A percentile compares a stretch with the other conserved stretches of the same genome.
phyloP scores from a whole-genome alignment of 371 early-diverging fungal genomes.

The Apophysomyces trapeziformis region DNA sequence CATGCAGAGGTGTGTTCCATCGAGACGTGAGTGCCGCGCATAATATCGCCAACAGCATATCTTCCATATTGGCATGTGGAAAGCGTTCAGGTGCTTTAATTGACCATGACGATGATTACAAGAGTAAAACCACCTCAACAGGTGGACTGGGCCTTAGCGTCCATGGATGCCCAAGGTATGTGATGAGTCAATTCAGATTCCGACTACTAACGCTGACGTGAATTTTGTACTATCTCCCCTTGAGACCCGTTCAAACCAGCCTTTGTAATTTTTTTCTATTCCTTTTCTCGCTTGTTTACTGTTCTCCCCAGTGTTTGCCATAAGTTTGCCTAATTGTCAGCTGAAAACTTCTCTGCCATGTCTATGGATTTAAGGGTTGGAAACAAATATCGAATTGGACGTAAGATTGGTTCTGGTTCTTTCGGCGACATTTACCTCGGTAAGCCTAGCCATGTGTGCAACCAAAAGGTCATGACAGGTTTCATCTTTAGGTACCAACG shows the following conservation, averaged over 20 bases:
- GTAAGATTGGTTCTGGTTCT: slow-evolving; percentile 98
- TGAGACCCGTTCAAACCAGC: no score
- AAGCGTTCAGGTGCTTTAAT: background rate
- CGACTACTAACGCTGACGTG: no score
- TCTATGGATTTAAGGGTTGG: slow-evolving; percentile 74
- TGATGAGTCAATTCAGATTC: no score
- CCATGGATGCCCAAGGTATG: background rate
- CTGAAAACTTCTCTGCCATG: background rate
- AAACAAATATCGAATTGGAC: slow-evolving; percentile 93
- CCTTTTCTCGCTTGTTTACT: slow-evolving; percentile 1
- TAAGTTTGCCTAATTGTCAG: background rate
- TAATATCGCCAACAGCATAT: background rate
- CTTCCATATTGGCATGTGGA: background rate
- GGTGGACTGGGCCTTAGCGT: background rate
- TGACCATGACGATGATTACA: background rate
- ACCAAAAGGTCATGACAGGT: background rate
- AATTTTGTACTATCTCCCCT: no score
- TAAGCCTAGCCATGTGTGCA: slow-evolving; percentile 34
- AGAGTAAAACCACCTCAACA: background rate
- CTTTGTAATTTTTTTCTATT: background rate
- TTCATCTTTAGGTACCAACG: slow-evolving; percentile 70
- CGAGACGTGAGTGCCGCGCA: background rate
- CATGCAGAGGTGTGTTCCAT: background rate
- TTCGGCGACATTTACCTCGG: slow-evolving; percentile 99
- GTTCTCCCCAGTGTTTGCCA: background rate